Base-by-base conservation (phyloP, 2,329 filamentous ascomycete species). In the Pezicula radicicola region DNA sequence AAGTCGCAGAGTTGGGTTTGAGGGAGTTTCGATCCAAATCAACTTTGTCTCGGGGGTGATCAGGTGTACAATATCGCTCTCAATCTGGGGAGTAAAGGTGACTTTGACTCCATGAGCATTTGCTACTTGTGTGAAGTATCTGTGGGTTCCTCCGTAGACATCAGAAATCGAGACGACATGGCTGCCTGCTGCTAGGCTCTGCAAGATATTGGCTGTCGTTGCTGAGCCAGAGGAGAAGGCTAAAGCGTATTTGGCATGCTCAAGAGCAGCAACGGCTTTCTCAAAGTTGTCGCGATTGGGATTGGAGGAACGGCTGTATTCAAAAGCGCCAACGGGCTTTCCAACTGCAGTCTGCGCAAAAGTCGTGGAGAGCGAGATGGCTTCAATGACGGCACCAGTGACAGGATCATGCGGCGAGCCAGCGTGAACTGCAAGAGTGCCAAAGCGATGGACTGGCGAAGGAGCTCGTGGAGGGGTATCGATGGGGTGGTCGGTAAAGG, bases 111-210 rank as follows among this genome's bases (percentile, higher is more conserved):
- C 91, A 71, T 99, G 94, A 25, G 94, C 91, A 65, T 90, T 85
- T 52, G 94, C 94, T 47, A 97, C 94, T 75, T 97, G 92, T 60
- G 94, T 99, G 78, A 99, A 99, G 78, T 99, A 99, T 66, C 94
- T 83, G 76, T 99, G 94, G 40, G 94, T 99, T 63, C 94, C 94
- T 62, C 94, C 94, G 71, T 99, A 99, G 63, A 99, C 92, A 70
- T 99, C 94, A 43, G 91, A 96, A 45, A 99, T 91, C 55, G 91
- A 97, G 63, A 99, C 87, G 65, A 99, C 90, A 74, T 99, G 94
- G 45, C 90, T 94, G 56, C 91, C 92, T 12, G 88, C 80, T 21
- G 93, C 91, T 52, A 99, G 83, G 61, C 89, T 94, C 75, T 97
- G 94, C 53, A 99, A 83, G 66, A 99, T 91, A 62, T 83, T 90